Evolutionary conservation across 2,329 filamentous ascomycete genomes (phyloP).

Genomic region (Pyrenochaeta sp.): DNA sequence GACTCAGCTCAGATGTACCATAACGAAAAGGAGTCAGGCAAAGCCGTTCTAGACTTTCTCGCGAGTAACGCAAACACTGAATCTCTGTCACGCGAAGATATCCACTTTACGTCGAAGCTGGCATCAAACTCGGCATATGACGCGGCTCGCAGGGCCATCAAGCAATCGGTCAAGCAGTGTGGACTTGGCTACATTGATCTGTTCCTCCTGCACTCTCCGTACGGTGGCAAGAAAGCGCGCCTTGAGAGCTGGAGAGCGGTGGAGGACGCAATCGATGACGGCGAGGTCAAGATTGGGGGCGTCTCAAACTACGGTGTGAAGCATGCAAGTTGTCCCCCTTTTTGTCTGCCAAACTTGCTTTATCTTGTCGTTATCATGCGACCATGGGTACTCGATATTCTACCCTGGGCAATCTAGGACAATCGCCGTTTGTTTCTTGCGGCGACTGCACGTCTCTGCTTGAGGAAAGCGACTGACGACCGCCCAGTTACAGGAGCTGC

Average conservation of each 20-base stretch:
- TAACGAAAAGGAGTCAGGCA: slow-evolving; percentile 75
- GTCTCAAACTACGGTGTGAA: slow-evolving; percentile 81
- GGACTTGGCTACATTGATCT: slow-evolving; percentile 79
- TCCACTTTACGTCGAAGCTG: slow-evolving; percentile 84
- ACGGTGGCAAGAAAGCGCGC: slow-evolving; percentile 72
- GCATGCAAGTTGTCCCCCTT: slow-evolving; percentile 64
- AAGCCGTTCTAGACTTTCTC: slow-evolving; percentile 68
- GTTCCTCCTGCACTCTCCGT: slow-evolving; percentile 80
- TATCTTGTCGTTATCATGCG: slow-evolving; percentile 5
- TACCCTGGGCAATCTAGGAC: slow-evolving; percentile 6
- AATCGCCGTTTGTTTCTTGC: no score
- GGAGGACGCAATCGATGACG: slow-evolving; percentile 75
- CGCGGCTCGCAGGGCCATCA: slow-evolving; percentile 71
- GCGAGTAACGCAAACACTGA: slow-evolving; percentile 55
- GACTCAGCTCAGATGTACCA: slow-evolving; percentile 70
- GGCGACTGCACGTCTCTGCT: slow-evolving; percentile 2
- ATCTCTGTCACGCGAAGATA: slow-evolving; percentile 68
- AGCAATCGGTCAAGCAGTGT: slow-evolving; percentile 67
- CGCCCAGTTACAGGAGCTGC: slow-evolving; percentile 70
- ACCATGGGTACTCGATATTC: slow-evolving; percentile 5
- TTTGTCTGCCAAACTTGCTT: slow-evolving; percentile 7
- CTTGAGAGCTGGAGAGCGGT: slow-evolving; percentile 78
- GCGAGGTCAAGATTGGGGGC: slow-evolving; percentile 74
- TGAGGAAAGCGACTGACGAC: slow-evolving; percentile 18
- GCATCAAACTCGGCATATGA: slow-evolving; percentile 72